Base-by-base conservation (phyloP, 371 early-diverging fungal genomes). In the Mortierella sp. region DNA sequence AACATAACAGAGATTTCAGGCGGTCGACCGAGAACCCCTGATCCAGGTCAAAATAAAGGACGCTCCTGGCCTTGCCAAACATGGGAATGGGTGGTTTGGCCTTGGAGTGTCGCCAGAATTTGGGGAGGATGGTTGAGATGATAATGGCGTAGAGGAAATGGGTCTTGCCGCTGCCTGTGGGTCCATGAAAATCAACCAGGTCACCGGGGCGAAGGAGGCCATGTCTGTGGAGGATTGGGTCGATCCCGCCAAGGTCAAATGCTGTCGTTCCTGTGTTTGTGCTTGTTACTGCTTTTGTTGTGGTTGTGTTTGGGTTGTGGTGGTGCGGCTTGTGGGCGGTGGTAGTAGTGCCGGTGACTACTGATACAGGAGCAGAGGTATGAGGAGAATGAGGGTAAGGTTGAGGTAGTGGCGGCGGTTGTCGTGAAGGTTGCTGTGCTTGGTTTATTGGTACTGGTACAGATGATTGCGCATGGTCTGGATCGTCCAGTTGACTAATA, bases 71-170 rank as follows among this genome's bases (percentile, higher is more conserved):
- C 44, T 68, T 78, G 1, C 79, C 79, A 1, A 39, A 24, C 16
- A 83, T 29, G 1, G 61, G 50, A 1, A 78, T 13, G 5, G 74
- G 39, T 6, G 73, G 73, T 1, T 52, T 61, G 19, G 75, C 58
- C 48, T 48, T 72, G 8, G 76, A 78, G 50, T 83, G 63, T 19
- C 65, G 64, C 83, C 83, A 83, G 34, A 72, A 52, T n/a, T 70
- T 68, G 11, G 83, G 83, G 2, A 83, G 66, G 26, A 78, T 75
- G 26, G 78, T 76, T 1, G 83, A 41, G 45, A 83, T 69, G 31
- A 69, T 72, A n/a, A 83, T 83, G 45, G 76, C 83, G 64, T 83
- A 83, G 22, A 83, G 76, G 48, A 69, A 52, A 2, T 69, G 66
- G 0, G 83, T 83, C 64, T 83, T 83, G 61, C 83, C 83, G 29